Evolutionary conservation across 2,329 filamentous ascomycete species (phyloP), one percentile per base, ranked within the genome.

Genomic region (Scortechinia acanthostroma): DNA sequence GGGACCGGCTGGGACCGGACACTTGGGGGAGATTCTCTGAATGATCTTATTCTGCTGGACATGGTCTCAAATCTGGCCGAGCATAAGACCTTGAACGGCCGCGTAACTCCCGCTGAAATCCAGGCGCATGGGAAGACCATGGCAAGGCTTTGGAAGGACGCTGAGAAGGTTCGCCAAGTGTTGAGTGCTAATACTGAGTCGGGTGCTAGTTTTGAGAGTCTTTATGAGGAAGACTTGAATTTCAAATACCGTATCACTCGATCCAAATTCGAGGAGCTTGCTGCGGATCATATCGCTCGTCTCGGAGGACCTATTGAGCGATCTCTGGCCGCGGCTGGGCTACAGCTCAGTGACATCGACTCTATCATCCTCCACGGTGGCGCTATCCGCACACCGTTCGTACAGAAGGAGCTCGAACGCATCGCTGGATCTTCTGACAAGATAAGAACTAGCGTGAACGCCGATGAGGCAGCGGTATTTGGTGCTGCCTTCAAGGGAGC

Each of bases 401-500:
- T 98, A 10, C 91, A 97, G 63, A 91, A 84, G 65, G 77, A 86
- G 55, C 79, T 98, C 15, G 90, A 96, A 66, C 78, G 80, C 49
- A 65, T 87, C 37, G 77, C 83, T 43, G 86, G 88, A 28, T 77
- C 75, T 16, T 65, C 81, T 4, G 80, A 86, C 44, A 96, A 95
- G 71, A 74, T 98, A 48, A 85, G 90, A 51, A 86, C 84, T 58
- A 98, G 94, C 55, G 93, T 98, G 59, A 98, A 98, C 68, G 87
- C 91, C 10, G 93, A 98, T 57, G 93, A 98, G 66, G 86, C 93
- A 20, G 93, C 93, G 43, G 93, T 95, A 6, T 95, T 97, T 62
- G 93, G 93, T 55, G 91, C 93, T 46, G 91, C 86, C 21, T 97
- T 98, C 74, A 88, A 91, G 59, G 93, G 88, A 43, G 93, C 93